Conservation (phyloP, 2,329 filamentous ascomycete genomes). For the Ophiostoma sp. region DNA sequence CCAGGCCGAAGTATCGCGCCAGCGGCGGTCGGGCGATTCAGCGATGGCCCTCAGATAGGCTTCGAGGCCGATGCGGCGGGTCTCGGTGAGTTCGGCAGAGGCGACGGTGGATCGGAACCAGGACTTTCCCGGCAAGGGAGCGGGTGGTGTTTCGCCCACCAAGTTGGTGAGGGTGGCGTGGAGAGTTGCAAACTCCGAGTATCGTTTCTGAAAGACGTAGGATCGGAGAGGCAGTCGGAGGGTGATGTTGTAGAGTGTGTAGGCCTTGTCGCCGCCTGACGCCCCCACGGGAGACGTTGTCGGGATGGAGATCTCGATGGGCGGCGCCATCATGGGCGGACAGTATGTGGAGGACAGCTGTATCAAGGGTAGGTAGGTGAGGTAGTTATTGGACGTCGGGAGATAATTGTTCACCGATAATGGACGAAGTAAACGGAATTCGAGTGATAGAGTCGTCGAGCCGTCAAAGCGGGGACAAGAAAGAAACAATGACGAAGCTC, state of each 20-base stretch:
- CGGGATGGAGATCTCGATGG: slow-evolving; percentile 66
- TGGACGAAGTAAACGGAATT: not conserved
- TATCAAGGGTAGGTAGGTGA: not conserved
- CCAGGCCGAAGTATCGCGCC: slow-evolving; percentile 74
- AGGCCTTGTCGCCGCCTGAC: slow-evolving; percentile 60
- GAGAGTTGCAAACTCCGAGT: slow-evolving; percentile 73
- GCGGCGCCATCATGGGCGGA: slow-evolving; percentile 57
- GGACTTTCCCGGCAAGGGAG: slow-evolving; percentile 68
- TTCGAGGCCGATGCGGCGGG: slow-evolving; percentile 68
- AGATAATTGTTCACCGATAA: not conserved
- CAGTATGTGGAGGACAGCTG: not conserved
- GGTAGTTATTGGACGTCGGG: not conserved
- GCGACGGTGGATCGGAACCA: slow-evolving; percentile 75
- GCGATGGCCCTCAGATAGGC: slow-evolving; percentile 71
- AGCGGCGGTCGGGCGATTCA: slow-evolving; percentile 69
- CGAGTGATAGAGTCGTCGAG: not conserved
- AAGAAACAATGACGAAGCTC: not conserved
- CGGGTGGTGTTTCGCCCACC: slow-evolving; percentile 64
- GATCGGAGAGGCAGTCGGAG: slow-evolving; percentile 74
- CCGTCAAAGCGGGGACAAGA: not conserved
- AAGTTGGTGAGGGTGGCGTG: slow-evolving; percentile 62
- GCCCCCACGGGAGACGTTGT: slow-evolving; percentile 58
- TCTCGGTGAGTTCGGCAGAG: slow-evolving; percentile 68
- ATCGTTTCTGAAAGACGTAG: slow-evolving; percentile 76
- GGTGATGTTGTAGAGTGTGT: slow-evolving; percentile 76